Evolutionary conservation across 2,329 filamentous ascomycete genomes (phyloP), one percentile per base, ranked within the genome.

Genomic region (Cordyceps cateniannulata): DNA sequence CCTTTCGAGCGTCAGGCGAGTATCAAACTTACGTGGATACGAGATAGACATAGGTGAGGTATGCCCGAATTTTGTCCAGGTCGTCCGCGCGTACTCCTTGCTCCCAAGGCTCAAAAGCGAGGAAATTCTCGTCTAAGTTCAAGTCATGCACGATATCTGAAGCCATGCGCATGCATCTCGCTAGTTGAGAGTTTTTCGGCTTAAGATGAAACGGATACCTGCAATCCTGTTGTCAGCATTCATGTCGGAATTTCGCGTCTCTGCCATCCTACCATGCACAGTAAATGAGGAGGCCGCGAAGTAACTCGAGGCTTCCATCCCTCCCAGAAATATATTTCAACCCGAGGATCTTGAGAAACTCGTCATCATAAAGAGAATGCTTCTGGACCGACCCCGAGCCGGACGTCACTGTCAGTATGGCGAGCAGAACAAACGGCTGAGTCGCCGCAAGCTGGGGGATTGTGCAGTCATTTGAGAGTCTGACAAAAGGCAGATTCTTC

Each of bases 201-300:
- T 53, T 53, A 10, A 61, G 45, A n/a, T 61, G 59, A 25, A 61
- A 61, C 22, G 59, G 59, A 58, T 61, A 51, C 58, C 58, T 58
- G 32, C 2, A 24, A 16, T 55, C 22, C 22, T 3, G 32, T 24
- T 51, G 59, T 61, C 25, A 60, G 58, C 22, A 10, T 20, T 18
- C 18, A 7, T 18, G 3, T 8, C 38, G 6, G 9, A 14, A 50
- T 14, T n/a, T 22, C 20, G 2, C 38, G 24, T 20, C 25, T 32
- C 27, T 25, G 29, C 25, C 9, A 35, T 12, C 56, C 3, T 52
- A 59, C 59, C 59, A 60, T 48, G 59, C 59, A 35, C 59, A 60
- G 24, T 60, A 60, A 38, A 60, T 40, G 12, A 60, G 45, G 3
- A 60, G 29, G 10, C 49, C 59, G 10, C 40, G 59, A 5, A 60